Evolutionary conservation across 2,329 filamentous ascomycete species (phyloP), one percentile per base, ranked within the genome.

Genomic region (Westerdykella ornata): DNA sequence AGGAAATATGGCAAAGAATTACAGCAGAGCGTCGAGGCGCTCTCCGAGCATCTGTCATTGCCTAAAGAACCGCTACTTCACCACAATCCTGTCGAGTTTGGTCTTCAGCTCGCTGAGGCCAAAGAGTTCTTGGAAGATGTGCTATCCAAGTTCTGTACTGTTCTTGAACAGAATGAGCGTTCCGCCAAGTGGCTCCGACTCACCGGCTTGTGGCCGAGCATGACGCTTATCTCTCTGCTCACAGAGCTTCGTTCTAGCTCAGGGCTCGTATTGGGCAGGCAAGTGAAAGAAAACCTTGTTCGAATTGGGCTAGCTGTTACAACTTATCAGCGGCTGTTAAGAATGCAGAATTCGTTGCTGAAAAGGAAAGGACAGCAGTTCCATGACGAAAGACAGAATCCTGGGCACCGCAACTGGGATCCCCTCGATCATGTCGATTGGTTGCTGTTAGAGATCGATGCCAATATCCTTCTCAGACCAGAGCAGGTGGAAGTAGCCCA

Each of bases 371-470:
- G 17, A 14, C 42, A 49, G 13, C 51, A 47, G 51, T 50, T 54
- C 1, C 13, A 49, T 1, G 71, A 75, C 3, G 77, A 81, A 44
- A 48, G 59, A 11, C 43, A 41, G 0, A 77, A 75, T 17, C 1
- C 28, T 0, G 78, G 76, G 0, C 80, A 84, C 50, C 54, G 52
- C 0, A 69, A 80, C 20, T 84, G 81, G 81, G 53, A 67, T 2
- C 73, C 78, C 0, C n/a, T 56, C 0, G 61, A 76, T 0, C 58
- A 72, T 22, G 69, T 78, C 0, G 81, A 86, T 51, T 11, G 8
- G 76, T 57, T 86, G 0, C 65, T 86, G 0, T 60, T 87, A 0
- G 82, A 86, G 46, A 74, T 86, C 12, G 82, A 86, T 38, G 69
- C 73, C 0, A 72, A 83, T 43, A 59, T 86, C 2, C 66, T 81